Conservation (phyloP, 176 grass and related monocot genomes). For the Oropetium thomaeum region DNA sequence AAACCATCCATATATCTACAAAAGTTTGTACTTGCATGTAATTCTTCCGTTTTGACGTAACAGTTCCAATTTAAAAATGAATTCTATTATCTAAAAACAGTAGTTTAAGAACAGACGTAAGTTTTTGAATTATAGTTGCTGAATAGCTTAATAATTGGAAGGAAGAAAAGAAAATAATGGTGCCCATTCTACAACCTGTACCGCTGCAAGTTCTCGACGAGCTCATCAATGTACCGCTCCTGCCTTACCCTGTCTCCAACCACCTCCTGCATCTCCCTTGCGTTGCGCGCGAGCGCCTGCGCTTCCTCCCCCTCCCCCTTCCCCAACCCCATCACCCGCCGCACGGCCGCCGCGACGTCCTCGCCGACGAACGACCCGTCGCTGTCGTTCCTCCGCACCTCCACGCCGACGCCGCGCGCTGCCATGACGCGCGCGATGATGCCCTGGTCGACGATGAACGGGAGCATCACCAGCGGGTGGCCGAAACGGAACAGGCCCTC, state of each 20-base stretch:
- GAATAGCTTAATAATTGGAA: no score
- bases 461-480: conserved; percentile 43
- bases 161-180: no score
- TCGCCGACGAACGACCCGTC: conserved; percentile 19
- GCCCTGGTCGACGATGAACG: conserved; percentile 27
- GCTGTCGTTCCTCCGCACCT: conserved; percentile 11
- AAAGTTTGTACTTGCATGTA: no score
- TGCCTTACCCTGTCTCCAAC: not conserved
- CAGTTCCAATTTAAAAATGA: no score
- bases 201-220: not conserved
- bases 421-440: conserved; percentile 17
- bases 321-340: conserved; percentile 38
- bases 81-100: no score
- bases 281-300: conserved; percentile 10
- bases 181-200: not conserved
- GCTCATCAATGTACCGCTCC: not conserved
- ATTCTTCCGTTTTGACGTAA: no score
- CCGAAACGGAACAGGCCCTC: conserved; percentile 35
- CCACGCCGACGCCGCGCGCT: conserved; percentile 12
- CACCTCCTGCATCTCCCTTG: not conserved
- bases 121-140: no score
- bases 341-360: conserved; percentile 19
- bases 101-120: no score
- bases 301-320: conserved; percentile 42
- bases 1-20: no score